phyloP scores from a whole-genome alignment of 495 filamentous ascomycete genomes.

The Usnea hakonensis region DNA sequence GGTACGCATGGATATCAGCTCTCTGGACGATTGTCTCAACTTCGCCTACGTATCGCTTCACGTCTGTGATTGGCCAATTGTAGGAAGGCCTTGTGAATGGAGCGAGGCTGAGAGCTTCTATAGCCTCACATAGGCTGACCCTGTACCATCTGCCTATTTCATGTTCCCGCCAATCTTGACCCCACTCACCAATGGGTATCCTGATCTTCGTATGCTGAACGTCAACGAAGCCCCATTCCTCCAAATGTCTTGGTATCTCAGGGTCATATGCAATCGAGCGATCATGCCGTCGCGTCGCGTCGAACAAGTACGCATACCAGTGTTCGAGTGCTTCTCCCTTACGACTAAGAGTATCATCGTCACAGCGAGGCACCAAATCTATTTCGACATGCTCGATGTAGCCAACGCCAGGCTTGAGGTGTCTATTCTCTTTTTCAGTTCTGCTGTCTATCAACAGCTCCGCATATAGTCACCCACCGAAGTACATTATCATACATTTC shows the following conservation, averaged over 20 bases:
- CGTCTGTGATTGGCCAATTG: slow-evolving; percentile 56
- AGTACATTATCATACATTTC: slow-evolving; percentile 63
- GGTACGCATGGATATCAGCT: slow-evolving; percentile 62
- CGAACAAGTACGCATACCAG: slow-evolving; percentile 62
- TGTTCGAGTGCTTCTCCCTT: slow-evolving; percentile 41
- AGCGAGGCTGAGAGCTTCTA: slow-evolving; percentile 66
- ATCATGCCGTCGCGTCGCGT: slow-evolving; percentile 57
- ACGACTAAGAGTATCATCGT: slow-evolving; percentile 49
- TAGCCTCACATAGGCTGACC: slow-evolving; percentile 49
- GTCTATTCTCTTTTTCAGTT: slow-evolving; percentile 37
- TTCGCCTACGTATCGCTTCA: slow-evolving; percentile 51
- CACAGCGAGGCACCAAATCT: slow-evolving; percentile 70
- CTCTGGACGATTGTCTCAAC: slow-evolving; percentile 64
- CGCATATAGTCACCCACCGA: slow-evolving; percentile 39
- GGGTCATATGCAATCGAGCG: slow-evolving; percentile 62
- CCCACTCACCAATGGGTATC: slow-evolving; percentile 75
- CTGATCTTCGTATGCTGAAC: slow-evolving; percentile 67
- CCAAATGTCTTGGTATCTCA: slow-evolving; percentile 53
- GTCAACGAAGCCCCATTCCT: slow-evolving; percentile 72
- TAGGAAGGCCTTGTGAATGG: slow-evolving; percentile 59
- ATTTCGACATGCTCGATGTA: slow-evolving; percentile 91
- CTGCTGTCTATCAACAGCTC: not conserved
- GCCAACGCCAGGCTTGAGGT: slow-evolving; percentile 70
- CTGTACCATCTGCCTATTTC: slow-evolving; percentile 82
- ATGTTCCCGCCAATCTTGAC: slow-evolving; percentile 48